A percentile compares a stretch with the other conserved stretches of the same genome.
Conservation (phyloP, 148 eudicot genomes). For the Rhododendron molle region DNA sequence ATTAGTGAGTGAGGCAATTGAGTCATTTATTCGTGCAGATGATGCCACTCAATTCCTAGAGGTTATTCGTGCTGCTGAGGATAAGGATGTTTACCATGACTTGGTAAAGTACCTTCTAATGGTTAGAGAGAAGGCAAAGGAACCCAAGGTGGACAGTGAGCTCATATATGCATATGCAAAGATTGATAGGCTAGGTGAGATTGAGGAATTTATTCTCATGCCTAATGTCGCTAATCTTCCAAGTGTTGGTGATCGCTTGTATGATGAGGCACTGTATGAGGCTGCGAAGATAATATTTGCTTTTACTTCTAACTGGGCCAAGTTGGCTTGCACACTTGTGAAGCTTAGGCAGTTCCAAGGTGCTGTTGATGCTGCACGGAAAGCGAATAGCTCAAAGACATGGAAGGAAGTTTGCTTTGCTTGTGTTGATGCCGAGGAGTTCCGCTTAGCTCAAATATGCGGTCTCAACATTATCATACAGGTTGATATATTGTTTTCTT, state of each 20-base stretch:
- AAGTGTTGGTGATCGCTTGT: constrained; percentile 85
- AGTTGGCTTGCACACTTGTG: constrained; percentile 76
- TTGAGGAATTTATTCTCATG: constrained; percentile 94
- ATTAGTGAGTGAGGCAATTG: constrained; percentile 88
- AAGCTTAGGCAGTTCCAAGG: constrained; percentile 91
- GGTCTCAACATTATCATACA: constrained; percentile 93
- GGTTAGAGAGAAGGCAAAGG: constrained; percentile 92
- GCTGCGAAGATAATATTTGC: constrained; percentile 94
- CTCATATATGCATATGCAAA: constrained; percentile 97
- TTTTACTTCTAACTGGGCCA: constrained; percentile 94
- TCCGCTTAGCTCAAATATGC: constrained; percentile 97
- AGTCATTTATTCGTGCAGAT: constrained; percentile 94
- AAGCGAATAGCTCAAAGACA: constrained; percentile 93
- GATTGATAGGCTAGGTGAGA: constrained; percentile 82
- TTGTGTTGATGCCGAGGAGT: constrained; percentile 97
- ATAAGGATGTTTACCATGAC: constrained; percentile 77
- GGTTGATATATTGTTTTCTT: constrained; percentile 31
- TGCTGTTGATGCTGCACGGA: constrained; percentile 96
- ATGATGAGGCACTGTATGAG: constrained; percentile 84
- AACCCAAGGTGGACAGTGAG: constrained; percentile 95
- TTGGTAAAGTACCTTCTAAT: constrained; percentile 83
- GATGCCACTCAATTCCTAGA: constrained; percentile 92
- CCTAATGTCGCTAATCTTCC: constrained; percentile 98
- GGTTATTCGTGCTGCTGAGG: constrained; percentile 81
- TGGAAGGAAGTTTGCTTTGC: constrained; percentile 99